Percentiles rank a stretch among this genome's conserved stretches.
Conservation (phyloP, 805 yeast species). For the Candida endomychidarum region DNA sequence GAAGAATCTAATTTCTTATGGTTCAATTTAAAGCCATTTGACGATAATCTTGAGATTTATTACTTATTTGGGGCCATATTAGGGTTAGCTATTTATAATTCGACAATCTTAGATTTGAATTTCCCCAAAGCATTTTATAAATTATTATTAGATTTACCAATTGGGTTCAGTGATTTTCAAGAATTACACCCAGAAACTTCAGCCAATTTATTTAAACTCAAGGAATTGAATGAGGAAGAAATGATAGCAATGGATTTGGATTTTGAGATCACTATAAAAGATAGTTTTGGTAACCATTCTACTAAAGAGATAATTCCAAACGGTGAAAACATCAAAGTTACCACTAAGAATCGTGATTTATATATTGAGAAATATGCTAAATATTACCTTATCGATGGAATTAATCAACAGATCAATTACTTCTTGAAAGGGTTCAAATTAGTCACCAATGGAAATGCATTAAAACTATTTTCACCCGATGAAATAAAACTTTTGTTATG, state of each 20-base stretch:
- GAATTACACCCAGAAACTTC: slow-evolving; percentile 70
- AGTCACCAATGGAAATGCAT: slow-evolving; percentile 78
- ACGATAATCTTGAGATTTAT: slow-evolving; percentile 52
- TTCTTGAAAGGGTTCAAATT: slow-evolving; percentile 70
- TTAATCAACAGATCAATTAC: slow-evolving; percentile 51
- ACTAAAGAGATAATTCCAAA: slow-evolving; percentile 53
- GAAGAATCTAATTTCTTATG: slow-evolving; percentile 73
- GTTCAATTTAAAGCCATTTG: slow-evolving; percentile 58
- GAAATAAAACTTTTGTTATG: slow-evolving; percentile 79
- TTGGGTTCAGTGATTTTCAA: slow-evolving; percentile 61
- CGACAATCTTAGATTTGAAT: slow-evolving; percentile 77
- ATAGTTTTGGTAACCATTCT: slow-evolving; percentile 43
- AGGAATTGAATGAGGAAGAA: slow-evolving; percentile 25
- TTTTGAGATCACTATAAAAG: slow-evolving; percentile 63
- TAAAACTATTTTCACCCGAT: slow-evolving; percentile 75
- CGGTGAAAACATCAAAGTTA: slow-evolving; percentile 60
- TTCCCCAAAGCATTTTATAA: slow-evolving; percentile 80
- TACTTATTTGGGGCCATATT: slow-evolving; percentile 80
- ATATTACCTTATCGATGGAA: slow-evolving; percentile 58
- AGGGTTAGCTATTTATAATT: slow-evolving; percentile 89
- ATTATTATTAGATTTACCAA: slow-evolving; percentile 56
- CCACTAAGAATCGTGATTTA: slow-evolving; percentile 51
- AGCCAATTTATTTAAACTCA: slow-evolving; percentile 30
- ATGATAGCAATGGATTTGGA: slow-evolving; percentile 46
- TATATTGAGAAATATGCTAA: slow-evolving; percentile 65